A percentile compares a stretch with the other conserved stretches of the same genome.
Conservation (phyloP, 2,329 filamentous ascomycete species). For the Sodiomyces alkalinus region DNA sequence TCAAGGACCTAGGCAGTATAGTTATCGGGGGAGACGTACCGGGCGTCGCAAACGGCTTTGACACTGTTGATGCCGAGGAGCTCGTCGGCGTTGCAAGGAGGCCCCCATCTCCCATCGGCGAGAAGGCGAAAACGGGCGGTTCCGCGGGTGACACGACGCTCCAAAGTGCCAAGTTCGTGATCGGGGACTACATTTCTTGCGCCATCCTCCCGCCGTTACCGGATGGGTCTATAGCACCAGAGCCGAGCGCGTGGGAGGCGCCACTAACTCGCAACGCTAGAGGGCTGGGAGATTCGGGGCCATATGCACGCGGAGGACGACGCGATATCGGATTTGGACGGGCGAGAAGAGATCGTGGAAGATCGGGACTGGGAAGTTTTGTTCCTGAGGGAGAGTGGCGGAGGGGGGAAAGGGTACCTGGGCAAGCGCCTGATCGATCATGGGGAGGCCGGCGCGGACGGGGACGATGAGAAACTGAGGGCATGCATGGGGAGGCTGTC, state of each 20-base stretch:
- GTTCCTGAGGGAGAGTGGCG: conserved; percentile 47
- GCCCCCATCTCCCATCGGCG: no score
- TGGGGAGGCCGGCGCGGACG: conserved; percentile 29
- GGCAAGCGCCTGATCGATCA: conserved; percentile 20
- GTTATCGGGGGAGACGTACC: conserved; percentile 49
- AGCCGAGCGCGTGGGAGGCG: conserved; percentile 31
- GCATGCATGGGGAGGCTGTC: background rate
- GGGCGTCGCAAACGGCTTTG: conserved; percentile 10
- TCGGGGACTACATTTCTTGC: conserved; percentile 78
- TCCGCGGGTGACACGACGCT: conserved; percentile 52
- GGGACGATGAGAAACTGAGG: background rate
- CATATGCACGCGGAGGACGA: background rate
- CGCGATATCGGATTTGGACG: conserved; percentile 14
- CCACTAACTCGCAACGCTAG: no score
- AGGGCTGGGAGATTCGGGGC: conserved; percentile 6
- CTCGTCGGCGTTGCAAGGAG: conserved; percentile 9
- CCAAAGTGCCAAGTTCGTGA: conserved; percentile 63
- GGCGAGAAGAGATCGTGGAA: conserved; percentile 19
- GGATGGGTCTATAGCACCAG: conserved; percentile 58
- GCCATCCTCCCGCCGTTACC: conserved; percentile 61
- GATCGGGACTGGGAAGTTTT: conserved; percentile 21
- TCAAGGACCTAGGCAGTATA: conserved; percentile 71
- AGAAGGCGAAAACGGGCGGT: conserved; percentile 33
- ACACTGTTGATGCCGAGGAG: conserved; percentile 20
- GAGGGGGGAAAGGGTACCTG: conserved; percentile 47